Conservation (phyloP, 345 rosid genomes). For the Populus nigra region DNA sequence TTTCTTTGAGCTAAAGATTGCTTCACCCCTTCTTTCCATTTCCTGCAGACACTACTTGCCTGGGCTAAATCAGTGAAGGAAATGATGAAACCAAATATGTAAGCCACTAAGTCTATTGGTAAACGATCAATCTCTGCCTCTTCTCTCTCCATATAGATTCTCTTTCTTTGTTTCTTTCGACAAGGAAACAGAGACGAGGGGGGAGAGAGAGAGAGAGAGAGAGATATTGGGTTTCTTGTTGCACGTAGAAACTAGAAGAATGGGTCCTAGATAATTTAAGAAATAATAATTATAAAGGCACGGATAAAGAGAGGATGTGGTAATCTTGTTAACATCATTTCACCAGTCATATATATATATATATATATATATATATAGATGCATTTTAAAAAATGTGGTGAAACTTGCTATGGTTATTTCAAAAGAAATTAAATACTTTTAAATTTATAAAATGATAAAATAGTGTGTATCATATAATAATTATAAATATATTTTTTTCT, state of each 20-base stretch:
- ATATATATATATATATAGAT: no score
- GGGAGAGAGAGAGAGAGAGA: not conserved
- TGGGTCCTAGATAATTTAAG: not conserved
- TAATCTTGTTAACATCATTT: constrained; percentile 29
- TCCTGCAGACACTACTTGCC: constrained; percentile 79
- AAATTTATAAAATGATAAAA: no score
- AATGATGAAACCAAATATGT: constrained; percentile 50
- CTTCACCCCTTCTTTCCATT: constrained; percentile 86
- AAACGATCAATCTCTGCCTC: constrained; percentile 65
- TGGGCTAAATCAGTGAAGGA: constrained; percentile 88
- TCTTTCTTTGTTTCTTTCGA: not conserved
- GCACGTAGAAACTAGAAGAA: not conserved
- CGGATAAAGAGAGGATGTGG: constrained; percentile 20
- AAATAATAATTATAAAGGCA: not conserved
- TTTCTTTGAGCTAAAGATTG: constrained; percentile 66
- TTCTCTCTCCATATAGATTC: constrained; percentile 40
- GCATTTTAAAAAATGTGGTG: no score
- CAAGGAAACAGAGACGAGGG: not conserved
- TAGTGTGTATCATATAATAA: no score
- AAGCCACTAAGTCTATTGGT: constrained; percentile 70
- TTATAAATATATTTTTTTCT: no score
- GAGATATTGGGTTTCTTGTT: not conserved
- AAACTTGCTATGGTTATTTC: no score
- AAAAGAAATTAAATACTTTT: no score
- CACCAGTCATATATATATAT: not conserved